These are phyloP conservation scores for Thyridium curvatum DNA, from an alignment of 2,329 filamentous ascomycete species.

Conservation along the genomic window DNA sequence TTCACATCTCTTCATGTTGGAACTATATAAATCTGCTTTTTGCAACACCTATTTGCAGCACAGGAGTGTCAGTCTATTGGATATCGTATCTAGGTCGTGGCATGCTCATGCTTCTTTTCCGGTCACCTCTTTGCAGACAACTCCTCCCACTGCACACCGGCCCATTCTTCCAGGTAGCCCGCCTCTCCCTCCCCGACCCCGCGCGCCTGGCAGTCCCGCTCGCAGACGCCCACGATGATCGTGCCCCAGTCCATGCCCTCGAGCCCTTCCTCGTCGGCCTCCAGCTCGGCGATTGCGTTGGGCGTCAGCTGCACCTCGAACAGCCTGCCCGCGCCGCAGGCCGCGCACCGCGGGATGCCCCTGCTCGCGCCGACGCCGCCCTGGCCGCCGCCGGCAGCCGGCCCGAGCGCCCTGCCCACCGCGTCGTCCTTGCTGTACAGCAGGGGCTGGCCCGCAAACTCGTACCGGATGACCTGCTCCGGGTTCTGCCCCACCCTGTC, in stretches of 20 bases:
- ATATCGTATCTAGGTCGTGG: not conserved
- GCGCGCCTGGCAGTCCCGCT: constrained; percentile 64
- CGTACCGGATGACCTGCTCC: constrained; percentile 75
- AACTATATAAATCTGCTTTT: too few relatives aligned
- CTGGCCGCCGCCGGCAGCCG: constrained; percentile 15
- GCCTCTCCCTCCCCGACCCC: constrained; percentile 54
- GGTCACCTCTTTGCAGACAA: constrained; percentile 30
- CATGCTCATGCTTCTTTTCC: not conserved
- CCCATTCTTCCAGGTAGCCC: constrained; percentile 90
- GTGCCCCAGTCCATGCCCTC: constrained; percentile 99
- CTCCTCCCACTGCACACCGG: constrained; percentile 98
- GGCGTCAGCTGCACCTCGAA: constrained; percentile 94
- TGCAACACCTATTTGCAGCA: too few relatives aligned
- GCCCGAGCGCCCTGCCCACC: constrained; percentile 62
- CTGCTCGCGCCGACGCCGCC: constrained; percentile 18
- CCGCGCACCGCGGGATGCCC: constrained; percentile 67
- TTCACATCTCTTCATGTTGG: too few relatives aligned
- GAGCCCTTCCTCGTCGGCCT: constrained; percentile 63
- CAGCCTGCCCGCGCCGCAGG: constrained; percentile 67
- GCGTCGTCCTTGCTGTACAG: constrained; percentile 75
- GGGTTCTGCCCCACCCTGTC: constrained; percentile 74
- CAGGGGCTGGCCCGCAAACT: constrained; percentile 66
- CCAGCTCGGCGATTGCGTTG: constrained; percentile 82
- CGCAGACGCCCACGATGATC: constrained; percentile 79
- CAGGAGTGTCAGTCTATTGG: too few relatives aligned